phyloP scores from a whole-genome alignment of 345 rosid species.

The Eucalyptus regnans region DNA sequence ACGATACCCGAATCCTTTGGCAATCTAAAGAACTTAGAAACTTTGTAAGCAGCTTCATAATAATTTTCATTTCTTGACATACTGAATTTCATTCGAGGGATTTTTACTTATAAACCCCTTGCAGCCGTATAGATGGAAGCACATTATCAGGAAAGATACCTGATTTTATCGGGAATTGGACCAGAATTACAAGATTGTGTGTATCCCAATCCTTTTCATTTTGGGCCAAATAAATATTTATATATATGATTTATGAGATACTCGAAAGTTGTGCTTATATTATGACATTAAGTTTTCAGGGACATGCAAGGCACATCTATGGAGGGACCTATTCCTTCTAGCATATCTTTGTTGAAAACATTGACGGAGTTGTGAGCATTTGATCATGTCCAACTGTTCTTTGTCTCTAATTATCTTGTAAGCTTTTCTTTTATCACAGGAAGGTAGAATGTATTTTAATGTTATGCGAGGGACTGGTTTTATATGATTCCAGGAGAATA shows the following conservation, averaged over 20 bases:
- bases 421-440: not conserved
- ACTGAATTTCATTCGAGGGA: not conserved
- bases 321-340: slow-evolving; percentile 78
- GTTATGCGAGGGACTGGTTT: not conserved
- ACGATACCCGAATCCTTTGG: slow-evolving; percentile 53
- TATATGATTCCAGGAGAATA: slow-evolving; percentile 42
- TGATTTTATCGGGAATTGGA: slow-evolving; percentile 75
- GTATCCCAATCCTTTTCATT: not conserved
- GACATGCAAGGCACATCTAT: slow-evolving; percentile 70
- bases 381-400: not conserved
- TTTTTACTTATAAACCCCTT: not conserved
- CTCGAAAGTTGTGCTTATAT: not conserved
- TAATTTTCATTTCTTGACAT: not conserved
- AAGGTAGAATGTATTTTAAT: not conserved
- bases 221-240: not conserved
- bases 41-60: slow-evolving; percentile 44
- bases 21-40: slow-evolving; percentile 48
- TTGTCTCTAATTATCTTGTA: not conserved
- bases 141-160: slow-evolving; percentile 60
- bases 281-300: slow-evolving; percentile 10
- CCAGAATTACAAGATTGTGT: slow-evolving; percentile 39
- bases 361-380: slow-evolving; percentile 43
- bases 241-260: not conserved
- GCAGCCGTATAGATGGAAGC: slow-evolving; percentile 76
- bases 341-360: slow-evolving; percentile 34